Percentiles rank a stretch among this genome's conserved stretches.
phyloP scores from a whole-genome alignment of 805 yeast genomes.

The Torulaspora delbrueckii region DNA sequence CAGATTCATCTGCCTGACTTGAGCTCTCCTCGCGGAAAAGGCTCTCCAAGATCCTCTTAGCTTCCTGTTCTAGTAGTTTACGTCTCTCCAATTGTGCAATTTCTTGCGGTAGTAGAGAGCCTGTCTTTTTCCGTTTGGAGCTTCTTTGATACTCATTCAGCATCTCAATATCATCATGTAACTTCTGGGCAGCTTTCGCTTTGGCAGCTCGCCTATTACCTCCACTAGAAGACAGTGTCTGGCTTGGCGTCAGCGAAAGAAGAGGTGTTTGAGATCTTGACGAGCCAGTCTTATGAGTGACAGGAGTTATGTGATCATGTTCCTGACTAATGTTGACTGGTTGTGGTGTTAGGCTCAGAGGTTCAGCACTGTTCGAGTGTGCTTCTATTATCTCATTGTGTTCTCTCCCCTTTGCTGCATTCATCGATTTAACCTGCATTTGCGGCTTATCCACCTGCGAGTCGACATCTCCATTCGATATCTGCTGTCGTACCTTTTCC shows the following conservation, averaged over 20 bases:
- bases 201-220: constrained; percentile 49
- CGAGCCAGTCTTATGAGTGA: neutral
- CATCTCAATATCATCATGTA: constrained; percentile 65
- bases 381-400: neutral
- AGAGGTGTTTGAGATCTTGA: constrained; percentile 8
- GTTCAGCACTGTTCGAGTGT: neutral
- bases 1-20: constrained; percentile 1
- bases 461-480: neutral
- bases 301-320: neutral
- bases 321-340: neutral
- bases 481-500: neutral
- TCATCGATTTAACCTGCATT: neutral
- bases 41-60: constrained; percentile 15
- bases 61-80: constrained; percentile 28
- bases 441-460: neutral
- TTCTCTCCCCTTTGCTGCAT: neutral
- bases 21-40: constrained; percentile 12
- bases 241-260: constrained; percentile 8
- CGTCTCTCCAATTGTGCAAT: constrained; percentile 30
- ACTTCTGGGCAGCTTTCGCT: constrained; percentile 57
- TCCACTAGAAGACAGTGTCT: constrained; percentile 23
- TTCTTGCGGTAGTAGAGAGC: constrained; percentile 39
- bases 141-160: constrained; percentile 60
- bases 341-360: neutral
- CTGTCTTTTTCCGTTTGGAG: constrained; percentile 39